phyloP scores from a whole-genome alignment of 192 early-diverging fungal genomes.

The Lobosporangium transversale region DNA sequence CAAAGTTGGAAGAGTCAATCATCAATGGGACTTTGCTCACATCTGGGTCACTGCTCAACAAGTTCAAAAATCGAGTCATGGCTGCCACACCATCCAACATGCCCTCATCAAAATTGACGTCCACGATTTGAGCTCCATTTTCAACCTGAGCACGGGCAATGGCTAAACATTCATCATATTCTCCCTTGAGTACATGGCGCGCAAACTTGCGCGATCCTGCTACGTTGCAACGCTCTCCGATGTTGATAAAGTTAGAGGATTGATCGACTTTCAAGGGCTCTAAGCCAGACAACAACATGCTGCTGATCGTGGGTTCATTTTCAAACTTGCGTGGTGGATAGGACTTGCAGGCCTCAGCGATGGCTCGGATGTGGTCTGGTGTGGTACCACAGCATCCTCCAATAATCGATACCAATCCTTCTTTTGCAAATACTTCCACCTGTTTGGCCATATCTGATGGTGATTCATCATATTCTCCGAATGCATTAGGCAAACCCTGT shows the following conservation, averaged over 20 bases:
- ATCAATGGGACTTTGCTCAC: slow-evolving; percentile 85
- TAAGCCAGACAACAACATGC: slow-evolving; percentile 86
- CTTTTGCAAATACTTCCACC: slow-evolving; percentile 87
- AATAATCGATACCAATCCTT: slow-evolving; percentile 94
- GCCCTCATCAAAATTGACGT: slow-evolving; percentile 97
- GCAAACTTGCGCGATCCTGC: slow-evolving; percentile 95
- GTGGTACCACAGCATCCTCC: slow-evolving; percentile 99
- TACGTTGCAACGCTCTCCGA: slow-evolving; percentile 98
- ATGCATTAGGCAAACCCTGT: slow-evolving; percentile 93
- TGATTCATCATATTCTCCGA: slow-evolving; percentile 95
- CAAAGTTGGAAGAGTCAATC: slow-evolving; percentile 98
- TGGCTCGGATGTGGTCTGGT: slow-evolving; percentile 89
- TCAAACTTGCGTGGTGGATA: slow-evolving; percentile 84
- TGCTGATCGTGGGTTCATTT: slow-evolving; percentile 70
- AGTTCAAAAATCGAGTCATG: slow-evolving; percentile 94
- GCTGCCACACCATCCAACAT: slow-evolving; percentile 93
- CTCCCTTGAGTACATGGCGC: slow-evolving; percentile 90
- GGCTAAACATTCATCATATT: slow-evolving; percentile 93
- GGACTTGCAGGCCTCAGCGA: slow-evolving; percentile 79
- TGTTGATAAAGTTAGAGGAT: slow-evolving; percentile 89
- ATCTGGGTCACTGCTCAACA: slow-evolving; percentile 94
- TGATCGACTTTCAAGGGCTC: slow-evolving; percentile 87
- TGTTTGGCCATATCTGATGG: slow-evolving; percentile 87
- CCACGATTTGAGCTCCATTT: slow-evolving; percentile 94
- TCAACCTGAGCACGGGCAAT: slow-evolving; percentile 96